Evolutionary conservation across 306 rosid species (phyloP).

Genomic region (Sicyos baderoa): DNA sequence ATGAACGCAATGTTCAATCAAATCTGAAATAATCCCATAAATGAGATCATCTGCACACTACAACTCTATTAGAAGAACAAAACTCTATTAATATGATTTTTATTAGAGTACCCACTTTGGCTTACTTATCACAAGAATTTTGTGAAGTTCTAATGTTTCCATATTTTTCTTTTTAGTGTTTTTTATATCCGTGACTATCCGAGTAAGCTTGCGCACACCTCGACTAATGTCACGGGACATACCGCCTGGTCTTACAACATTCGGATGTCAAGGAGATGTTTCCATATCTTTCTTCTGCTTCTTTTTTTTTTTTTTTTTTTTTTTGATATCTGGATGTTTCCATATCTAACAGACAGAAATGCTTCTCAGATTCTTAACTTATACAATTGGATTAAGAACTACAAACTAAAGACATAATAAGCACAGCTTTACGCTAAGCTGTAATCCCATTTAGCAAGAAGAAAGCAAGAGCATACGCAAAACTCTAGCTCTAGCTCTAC

Average conservation of each 20-base stretch:
- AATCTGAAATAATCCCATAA: neutral
- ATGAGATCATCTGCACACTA: neutral
- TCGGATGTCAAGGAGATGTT: too few species aligned
- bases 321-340: too few species aligned
- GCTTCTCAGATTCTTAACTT: neutral
- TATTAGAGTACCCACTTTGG: neutral
- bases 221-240: too few species aligned
- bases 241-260: too few species aligned
- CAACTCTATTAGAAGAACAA: neutral
- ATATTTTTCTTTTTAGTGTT: too few species aligned
- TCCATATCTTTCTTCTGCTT: too few species aligned
- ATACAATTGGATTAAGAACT: neutral
- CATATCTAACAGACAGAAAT: neutral
- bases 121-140: neutral
- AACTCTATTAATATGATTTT: neutral
- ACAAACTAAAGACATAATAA: neutral
- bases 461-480: neutral
- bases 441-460: constrained; percentile 7
- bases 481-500: neutral
- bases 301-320: too few species aligned
- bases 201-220: too few species aligned
- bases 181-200: too few species aligned
- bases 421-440: neutral
- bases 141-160: neutral
- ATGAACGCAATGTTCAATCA: neutral